Evolutionary conservation across 345 rosid species (phyloP).

Genomic region (Hibiscus trionum): DNA sequence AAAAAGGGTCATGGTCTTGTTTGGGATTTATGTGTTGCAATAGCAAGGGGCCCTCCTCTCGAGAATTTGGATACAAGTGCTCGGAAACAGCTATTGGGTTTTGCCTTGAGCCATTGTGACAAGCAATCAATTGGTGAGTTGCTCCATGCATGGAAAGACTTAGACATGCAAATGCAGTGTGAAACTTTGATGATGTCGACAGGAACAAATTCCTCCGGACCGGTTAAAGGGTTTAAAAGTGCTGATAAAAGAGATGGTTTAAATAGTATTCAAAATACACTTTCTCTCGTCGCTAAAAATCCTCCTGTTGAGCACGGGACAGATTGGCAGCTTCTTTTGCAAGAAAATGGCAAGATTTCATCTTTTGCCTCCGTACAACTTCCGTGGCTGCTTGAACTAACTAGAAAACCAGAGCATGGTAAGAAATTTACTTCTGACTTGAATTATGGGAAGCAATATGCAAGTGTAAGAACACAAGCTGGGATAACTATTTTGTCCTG

Average conservation of each 20-base stretch:
- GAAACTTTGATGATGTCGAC: constrained; percentile 31
- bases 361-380: constrained; percentile 68
- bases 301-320: constrained; percentile 39
- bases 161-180: constrained; percentile 57
- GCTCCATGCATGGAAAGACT: constrained; percentile 96
- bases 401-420: constrained; percentile 37
- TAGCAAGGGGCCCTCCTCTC: constrained; percentile 65
- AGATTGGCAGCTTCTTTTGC: constrained; percentile 51
- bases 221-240: constrained; percentile 30
- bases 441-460: constrained; percentile 56
- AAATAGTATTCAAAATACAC: constrained; percentile 34
- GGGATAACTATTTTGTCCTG: constrained; percentile 62
- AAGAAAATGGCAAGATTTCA: constrained; percentile 57
- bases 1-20: constrained; percentile 82
- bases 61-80: constrained; percentile 70
- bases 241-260: constrained; percentile 39
- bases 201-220: constrained; percentile 41
- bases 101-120: constrained; percentile 90
- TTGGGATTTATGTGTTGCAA: constrained; percentile 61
- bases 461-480: constrained; percentile 57
- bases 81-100: constrained; percentile 79
- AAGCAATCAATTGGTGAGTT: constrained; percentile 85
- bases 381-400: constrained; percentile 88
- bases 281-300: constrained; percentile 53
- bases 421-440: constrained; percentile 38